Conservation (phyloP, 805 yeast species). For the Saccharomycopsis sp. region DNA sequence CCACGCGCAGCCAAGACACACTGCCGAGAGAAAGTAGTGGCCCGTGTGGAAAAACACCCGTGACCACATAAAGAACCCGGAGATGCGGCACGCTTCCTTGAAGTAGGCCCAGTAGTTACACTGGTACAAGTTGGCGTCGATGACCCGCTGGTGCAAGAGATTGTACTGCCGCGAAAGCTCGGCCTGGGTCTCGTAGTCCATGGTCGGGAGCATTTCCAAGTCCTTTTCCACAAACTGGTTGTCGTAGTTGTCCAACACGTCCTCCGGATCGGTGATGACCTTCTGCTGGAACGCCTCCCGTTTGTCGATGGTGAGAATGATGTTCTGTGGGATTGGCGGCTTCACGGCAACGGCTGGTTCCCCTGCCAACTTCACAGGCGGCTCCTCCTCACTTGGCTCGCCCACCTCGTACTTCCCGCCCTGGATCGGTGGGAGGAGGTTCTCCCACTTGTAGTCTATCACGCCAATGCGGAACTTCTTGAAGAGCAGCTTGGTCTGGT, state of each 20-base stretch:
- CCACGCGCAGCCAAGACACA: slow-evolving; percentile 69
- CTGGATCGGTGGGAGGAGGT: slow-evolving; percentile 81
- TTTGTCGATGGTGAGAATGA: slow-evolving; percentile 33
- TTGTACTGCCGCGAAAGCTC: slow-evolving; percentile 48
- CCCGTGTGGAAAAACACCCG: slow-evolving; percentile 38
- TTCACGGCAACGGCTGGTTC: slow-evolving; percentile 33
- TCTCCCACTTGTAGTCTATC: slow-evolving; percentile 58
- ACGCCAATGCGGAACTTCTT: slow-evolving; percentile 55
- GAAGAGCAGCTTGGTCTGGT: slow-evolving; percentile 45
- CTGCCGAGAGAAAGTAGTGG: slow-evolving; percentile 48
- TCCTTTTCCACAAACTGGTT: slow-evolving; percentile 47
- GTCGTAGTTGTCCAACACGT: slow-evolving; percentile 49
- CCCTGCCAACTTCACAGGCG: slow-evolving; percentile 29
- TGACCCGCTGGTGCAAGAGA: slow-evolving; percentile 46
- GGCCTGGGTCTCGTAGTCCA: slow-evolving; percentile 62
- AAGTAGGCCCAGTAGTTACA: slow-evolving; percentile 68
- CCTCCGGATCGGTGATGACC: slow-evolving; percentile 47
- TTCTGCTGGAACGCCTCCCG: slow-evolving; percentile 24
- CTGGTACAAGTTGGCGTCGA: slow-evolving; percentile 52
- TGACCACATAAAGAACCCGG: slow-evolving; percentile 41
- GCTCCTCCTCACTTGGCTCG: background rate
- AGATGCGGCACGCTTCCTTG: slow-evolving; percentile 58
- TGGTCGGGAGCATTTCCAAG: slow-evolving; percentile 45
- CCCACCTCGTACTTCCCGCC: slow-evolving; percentile 49
- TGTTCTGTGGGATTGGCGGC: slow-evolving; percentile 47